Conservation (phyloP, 768 basidiomycete genomes). For the Rhizopogon roseolus region DNA sequence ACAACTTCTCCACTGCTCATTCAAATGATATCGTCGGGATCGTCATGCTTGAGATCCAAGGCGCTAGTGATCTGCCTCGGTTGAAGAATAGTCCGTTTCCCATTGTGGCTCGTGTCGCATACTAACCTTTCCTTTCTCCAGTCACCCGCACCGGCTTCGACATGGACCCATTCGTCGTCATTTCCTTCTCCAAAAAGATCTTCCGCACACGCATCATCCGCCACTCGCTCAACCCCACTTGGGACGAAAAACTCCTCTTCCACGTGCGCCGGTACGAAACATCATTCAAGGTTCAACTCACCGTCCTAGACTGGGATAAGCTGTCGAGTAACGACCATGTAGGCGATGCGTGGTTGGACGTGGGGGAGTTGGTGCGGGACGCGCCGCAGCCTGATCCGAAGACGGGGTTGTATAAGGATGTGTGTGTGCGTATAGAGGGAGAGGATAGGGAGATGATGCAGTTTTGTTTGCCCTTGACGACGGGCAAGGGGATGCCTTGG, state of each 20-base stretch:
- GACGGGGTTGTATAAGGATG: constrained; percentile 40
- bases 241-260: constrained; percentile 95
- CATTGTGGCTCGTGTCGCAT: too few relatives aligned
- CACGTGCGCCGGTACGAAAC: constrained; percentile 89
- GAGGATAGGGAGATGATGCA: constrained; percentile 57
- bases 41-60: constrained; percentile 88
- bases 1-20: constrained; percentile 62
- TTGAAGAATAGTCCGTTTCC: constrained; percentile 74
- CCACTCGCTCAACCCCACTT: constrained; percentile 79
- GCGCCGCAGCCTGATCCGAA: constrained; percentile 62
- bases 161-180: constrained; percentile 96
- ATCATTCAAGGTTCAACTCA: constrained; percentile 70
- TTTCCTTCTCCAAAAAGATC: constrained; percentile 95
- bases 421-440: neutral
- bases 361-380: constrained; percentile 62
- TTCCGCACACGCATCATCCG: constrained; percentile 89
- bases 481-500: constrained; percentile 62
- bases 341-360: constrained; percentile 69
- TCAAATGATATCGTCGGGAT: constrained; percentile 78
- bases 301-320: constrained; percentile 97
- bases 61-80: constrained; percentile 79
- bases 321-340: constrained; percentile 84
- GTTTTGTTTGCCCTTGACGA: constrained; percentile 59
- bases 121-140: constrained; percentile 16
- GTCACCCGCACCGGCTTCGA: constrained; percentile 89